Base-by-base conservation (phyloP, 2,329 filamentous ascomycete genomes). In the Furcasterigmium sp. region DNA sequence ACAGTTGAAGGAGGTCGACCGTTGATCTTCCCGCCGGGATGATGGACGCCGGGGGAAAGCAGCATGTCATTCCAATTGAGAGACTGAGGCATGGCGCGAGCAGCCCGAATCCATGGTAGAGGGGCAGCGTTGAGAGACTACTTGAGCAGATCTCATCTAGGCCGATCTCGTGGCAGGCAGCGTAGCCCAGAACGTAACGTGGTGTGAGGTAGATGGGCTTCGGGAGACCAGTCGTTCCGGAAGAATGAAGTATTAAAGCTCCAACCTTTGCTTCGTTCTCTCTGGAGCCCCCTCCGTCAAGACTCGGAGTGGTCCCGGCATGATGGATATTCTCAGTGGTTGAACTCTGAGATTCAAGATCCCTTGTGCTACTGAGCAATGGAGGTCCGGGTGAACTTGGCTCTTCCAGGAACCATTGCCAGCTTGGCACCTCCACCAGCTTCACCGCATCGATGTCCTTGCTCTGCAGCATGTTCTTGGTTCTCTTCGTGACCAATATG, bases 31-130 rank as follows among this genome's bases (percentile, higher is more conserved):
- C 52, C 21, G 49, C 53, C 23, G 53, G 54, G 23, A 61, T 54
- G 9, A 50, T 47, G 3, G 52, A 50, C 2, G 54, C 50, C 5
- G 53, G 48, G 5, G 60, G 59, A 23, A 61, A 56, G 39, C 52
- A 53, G 13, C 50, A 54, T 2, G 55, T 50, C 45, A 59, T 58
- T 3, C 62, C 60, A 4, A 58, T 44, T 0, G 54, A 52, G 34
- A 60, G 47, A 25, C 52, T 52, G 15, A 63, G 55, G n/a, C 53
- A 54, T 6, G 59, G 59, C 2, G 59, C 56, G 6, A 62, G 38
- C 8, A 61, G 49, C 1, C 60, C 60, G 36, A 63, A 62, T 5
- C 59, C 59, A 41, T 64, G 61, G 43, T 59, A 65, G 0, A 65
- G 43, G 1, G 62, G 61, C 3, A 64, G 46, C 6, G 58, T 64